Evolutionary conservation across 441 rosid species (phyloP).

Genomic region (Aquilaria agallochum): DNA sequence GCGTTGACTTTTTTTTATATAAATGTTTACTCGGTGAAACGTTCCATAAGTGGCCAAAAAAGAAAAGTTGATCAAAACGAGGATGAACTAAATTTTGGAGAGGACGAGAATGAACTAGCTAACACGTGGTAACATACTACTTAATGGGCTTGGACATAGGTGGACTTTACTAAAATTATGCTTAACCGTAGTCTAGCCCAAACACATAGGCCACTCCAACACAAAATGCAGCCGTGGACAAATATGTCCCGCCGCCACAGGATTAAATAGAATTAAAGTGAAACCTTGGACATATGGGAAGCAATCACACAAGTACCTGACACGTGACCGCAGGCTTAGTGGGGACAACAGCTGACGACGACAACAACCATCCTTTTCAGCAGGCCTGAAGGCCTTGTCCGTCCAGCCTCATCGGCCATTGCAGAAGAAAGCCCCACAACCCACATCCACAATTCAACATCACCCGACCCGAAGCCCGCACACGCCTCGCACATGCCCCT

Average conservation of each 20-base stretch:
- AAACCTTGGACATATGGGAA: too few relatives aligned
- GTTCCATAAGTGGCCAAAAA: too few relatives aligned
- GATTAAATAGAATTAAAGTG: too few relatives aligned
- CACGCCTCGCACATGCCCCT: constrained; percentile 31
- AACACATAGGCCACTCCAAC: background rate
- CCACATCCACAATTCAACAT: constrained; percentile 6
- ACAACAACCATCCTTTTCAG: constrained; percentile 25
- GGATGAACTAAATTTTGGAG: too few relatives aligned
- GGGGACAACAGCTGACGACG: constrained; percentile 10
- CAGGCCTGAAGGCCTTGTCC: constrained; percentile 12
- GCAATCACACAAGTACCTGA: constrained; percentile 1
- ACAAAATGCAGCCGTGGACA: background rate
- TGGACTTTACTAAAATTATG: background rate
- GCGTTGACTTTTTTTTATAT: too few relatives aligned
- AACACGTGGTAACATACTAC: too few relatives aligned
- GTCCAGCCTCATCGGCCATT: constrained; percentile 6
- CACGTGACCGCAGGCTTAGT: constrained; percentile 1
- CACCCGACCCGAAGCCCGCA: constrained; percentile 15
- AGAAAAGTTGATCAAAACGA: too few relatives aligned
- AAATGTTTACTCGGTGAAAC: too few relatives aligned
- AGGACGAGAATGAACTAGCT: too few relatives aligned
- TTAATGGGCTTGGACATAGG: background rate
- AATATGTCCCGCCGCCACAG: background rate
- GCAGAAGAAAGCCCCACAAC: constrained; percentile 3
- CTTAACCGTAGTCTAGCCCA: background rate